phyloP scores from a whole-genome alignment of 2,329 filamentous ascomycete species.

The Colletotrichum magnum region DNA sequence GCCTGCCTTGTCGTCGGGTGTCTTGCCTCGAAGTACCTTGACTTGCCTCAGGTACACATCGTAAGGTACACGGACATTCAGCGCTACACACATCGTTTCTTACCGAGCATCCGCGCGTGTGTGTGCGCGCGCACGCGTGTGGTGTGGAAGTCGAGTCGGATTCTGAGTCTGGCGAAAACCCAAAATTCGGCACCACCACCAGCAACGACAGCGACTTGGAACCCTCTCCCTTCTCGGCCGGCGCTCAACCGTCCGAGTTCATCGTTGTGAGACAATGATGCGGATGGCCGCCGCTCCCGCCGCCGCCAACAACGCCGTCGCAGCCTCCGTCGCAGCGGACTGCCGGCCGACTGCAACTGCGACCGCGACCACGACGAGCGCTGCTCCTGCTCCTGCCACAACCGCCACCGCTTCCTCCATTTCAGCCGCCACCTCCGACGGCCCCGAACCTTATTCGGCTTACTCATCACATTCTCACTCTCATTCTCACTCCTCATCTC shows the following conservation, averaged over 20 bases:
- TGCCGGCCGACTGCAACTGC: slow-evolving; percentile 8
- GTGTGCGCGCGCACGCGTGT: no score
- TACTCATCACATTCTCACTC: slow-evolving; percentile 12
- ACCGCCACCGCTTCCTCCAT: not conserved
- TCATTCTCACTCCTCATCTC: not conserved
- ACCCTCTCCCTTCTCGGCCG: no score
- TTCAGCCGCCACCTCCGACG: slow-evolving; percentile 25
- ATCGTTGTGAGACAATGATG: slow-evolving; percentile 36
- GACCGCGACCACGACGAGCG: not conserved
- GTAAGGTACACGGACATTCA: not conserved
- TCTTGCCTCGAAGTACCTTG: not conserved
- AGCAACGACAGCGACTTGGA: no score
- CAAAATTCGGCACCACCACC: no score
- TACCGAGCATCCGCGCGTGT: no score
- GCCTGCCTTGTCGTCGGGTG: not conserved
- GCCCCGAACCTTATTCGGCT: slow-evolving; percentile 23
- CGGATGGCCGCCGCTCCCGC: slow-evolving; percentile 33
- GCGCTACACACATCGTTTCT: not conserved
- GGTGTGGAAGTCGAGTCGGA: not conserved
- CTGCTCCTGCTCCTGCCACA: not conserved
- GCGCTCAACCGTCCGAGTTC: no score
- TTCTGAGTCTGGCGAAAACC: no score
- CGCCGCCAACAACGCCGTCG: slow-evolving; percentile 24
- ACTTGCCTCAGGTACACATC: no score
- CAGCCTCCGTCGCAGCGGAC: slow-evolving; percentile 16